Conservation (phyloP, 208 protist genomes). For the Wallacemonas sp. region DNA sequence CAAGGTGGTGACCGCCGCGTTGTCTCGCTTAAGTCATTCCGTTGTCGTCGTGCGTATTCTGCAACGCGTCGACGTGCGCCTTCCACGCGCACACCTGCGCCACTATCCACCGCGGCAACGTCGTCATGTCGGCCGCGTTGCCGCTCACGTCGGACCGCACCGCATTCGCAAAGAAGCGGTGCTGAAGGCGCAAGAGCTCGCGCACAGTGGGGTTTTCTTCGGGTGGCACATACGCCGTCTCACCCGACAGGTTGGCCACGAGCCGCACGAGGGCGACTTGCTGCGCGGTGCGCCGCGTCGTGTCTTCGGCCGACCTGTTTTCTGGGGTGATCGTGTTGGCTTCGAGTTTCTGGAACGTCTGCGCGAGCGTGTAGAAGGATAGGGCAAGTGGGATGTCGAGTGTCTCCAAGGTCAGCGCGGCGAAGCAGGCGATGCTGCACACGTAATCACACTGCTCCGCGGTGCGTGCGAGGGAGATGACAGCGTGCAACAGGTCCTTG, state of each 20-base stretch:
- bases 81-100: neutral
- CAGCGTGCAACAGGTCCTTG: neutral
- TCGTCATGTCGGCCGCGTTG: neutral
- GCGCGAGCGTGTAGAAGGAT: neutral
- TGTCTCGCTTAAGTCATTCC: too few relatives aligned
- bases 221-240: neutral
- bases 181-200: too few relatives aligned
- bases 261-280: neutral
- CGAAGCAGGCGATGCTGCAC: constrained; percentile 7
- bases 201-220: neutral
- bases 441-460: neutral
- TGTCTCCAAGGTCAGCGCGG: neutral
- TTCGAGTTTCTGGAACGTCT: neutral
- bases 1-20: too few relatives aligned
- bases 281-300: too few relatives aligned
- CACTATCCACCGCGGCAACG: constrained; percentile 1
- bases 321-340: too few relatives aligned
- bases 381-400: neutral
- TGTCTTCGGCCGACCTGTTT: too few relatives aligned
- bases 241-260: neutral
- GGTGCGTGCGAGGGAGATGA: neutral
- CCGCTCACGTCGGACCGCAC: neutral
- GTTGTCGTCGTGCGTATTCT: neutral
- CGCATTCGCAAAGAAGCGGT: neutral
- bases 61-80: neutral